phyloP scores from a whole-genome alignment of 441 rosid genomes.

The Brassica hybrid region DNA sequence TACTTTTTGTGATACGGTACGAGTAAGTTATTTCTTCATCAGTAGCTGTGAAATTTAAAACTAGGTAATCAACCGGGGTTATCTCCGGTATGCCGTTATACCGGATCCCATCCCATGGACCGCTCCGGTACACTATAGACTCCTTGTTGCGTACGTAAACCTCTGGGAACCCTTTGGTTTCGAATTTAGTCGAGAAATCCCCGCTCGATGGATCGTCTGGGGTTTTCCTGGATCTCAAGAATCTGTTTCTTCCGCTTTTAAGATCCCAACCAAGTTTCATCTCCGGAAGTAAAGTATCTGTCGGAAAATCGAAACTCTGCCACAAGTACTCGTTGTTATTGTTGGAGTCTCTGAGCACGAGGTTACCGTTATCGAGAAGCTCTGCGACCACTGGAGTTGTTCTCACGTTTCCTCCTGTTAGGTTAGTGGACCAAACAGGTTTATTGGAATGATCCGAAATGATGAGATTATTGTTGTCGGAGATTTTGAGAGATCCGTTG shows the following conservation, averaged over 20 bases:
- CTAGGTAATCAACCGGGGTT: not conserved
- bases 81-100: not conserved
- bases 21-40: not conserved
- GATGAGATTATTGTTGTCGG: not conserved
- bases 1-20: not conserved
- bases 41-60: not conserved
- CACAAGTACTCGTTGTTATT: not conserved
- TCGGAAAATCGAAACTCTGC: not conserved
- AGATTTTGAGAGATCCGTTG: not conserved
- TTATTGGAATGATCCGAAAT: not conserved
- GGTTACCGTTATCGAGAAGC: not conserved
- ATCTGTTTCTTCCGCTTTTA: not conserved
- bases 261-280: not conserved
- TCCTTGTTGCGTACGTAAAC: not conserved
- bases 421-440: not conserved
- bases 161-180: not conserved
- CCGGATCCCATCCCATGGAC: not conserved
- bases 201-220: not conserved
- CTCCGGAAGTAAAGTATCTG: not conserved
- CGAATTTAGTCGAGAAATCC: not conserved
- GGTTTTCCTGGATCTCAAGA: not conserved
- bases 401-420: not conserved
- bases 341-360: not conserved
- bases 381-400: not conserved
- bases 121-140: not conserved